A percentile compares a stretch with the other conserved stretches of the same genome.
Conservation (phyloP, 345 rosid genomes). For the Abelmoschus esculentus region DNA sequence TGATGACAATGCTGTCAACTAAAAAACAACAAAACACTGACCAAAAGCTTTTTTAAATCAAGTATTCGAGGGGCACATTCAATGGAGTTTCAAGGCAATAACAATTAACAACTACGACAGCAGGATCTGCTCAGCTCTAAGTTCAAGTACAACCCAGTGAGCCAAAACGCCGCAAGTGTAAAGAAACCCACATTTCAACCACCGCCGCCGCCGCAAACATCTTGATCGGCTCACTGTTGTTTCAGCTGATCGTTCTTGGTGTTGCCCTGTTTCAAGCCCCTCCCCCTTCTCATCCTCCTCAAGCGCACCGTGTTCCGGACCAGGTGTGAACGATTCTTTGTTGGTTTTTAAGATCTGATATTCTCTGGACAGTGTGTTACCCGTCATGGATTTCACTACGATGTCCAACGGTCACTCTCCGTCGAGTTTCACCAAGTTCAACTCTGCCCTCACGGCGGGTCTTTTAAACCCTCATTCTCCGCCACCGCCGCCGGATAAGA, state of each 20-base stretch:
- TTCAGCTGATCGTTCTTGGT: constrained; percentile 21
- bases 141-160: constrained; percentile 35
- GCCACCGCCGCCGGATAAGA: constrained; percentile 55
- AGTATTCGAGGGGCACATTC: not conserved
- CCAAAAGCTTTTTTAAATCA: not conserved
- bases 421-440: constrained; percentile 74
- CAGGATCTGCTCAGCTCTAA: constrained; percentile 29
- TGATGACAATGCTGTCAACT: constrained; percentile 22
- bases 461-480: constrained; percentile 94
- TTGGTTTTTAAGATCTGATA: constrained; percentile 39
- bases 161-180: constrained; percentile 15
- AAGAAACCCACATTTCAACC: constrained; percentile 37
- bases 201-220: not conserved
- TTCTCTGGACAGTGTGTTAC: constrained; percentile 37
- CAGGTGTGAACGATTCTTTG: constrained; percentile 14
- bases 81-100: constrained; percentile 29
- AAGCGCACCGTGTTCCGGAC: constrained; percentile 14
- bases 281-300: constrained; percentile 16
- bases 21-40: constrained; percentile 26
- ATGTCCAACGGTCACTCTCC: constrained; percentile 43
- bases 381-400: constrained; percentile 58
- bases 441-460: constrained; percentile 95
- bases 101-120: constrained; percentile 14
- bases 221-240: constrained; percentile 29
- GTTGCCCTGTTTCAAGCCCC: constrained; percentile 30